Conservation (phyloP, 176 grass and related monocot genomes). For the Alopecurus myosuroides region DNA sequence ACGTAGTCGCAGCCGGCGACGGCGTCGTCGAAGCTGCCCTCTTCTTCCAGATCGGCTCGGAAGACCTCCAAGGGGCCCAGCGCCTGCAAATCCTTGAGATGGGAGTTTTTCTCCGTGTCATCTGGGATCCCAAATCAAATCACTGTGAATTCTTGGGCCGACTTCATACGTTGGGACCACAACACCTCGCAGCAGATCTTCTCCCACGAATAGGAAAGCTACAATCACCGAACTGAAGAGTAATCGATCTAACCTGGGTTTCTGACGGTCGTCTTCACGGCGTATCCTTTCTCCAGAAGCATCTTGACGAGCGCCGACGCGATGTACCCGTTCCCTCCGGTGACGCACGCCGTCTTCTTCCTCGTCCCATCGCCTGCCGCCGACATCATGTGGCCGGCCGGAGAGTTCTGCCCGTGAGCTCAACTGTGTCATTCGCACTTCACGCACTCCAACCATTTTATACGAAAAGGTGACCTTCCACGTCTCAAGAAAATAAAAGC, state of each 20-base stretch:
- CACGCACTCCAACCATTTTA: too few species aligned
- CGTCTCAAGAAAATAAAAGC: too few species aligned
- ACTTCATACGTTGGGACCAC: too few species aligned
- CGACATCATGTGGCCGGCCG: not conserved
- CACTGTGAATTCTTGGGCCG: too few species aligned
- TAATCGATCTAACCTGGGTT: not conserved
- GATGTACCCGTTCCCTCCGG: slow-evolving; percentile 21
- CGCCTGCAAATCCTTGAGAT: slow-evolving; percentile 46
- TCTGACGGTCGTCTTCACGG: slow-evolving; percentile 21
- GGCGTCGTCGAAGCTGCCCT: slow-evolving; percentile 66
- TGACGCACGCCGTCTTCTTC: slow-evolving; percentile 18
- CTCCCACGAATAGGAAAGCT: too few species aligned
- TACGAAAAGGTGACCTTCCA: too few species aligned
- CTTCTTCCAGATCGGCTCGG: slow-evolving; percentile 42
- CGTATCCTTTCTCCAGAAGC: slow-evolving; percentile 14
- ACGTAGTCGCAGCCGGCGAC: slow-evolving; percentile 47
- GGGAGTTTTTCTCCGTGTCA: slow-evolving; percentile 26
- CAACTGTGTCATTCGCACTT: too few species aligned
- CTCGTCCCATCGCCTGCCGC: not conserved
- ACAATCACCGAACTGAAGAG: too few species aligned
- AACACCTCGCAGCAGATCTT: too few species aligned
- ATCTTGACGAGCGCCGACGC: too few species aligned
- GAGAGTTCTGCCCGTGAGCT: too few species aligned
- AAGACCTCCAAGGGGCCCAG: slow-evolving; percentile 43
- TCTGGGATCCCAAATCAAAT: not conserved